A percentile compares a stretch with the other conserved stretches of the same genome.
phyloP scores from a whole-genome alignment of 345 rosid genomes.

The Lumnitzera racemosa region DNA sequence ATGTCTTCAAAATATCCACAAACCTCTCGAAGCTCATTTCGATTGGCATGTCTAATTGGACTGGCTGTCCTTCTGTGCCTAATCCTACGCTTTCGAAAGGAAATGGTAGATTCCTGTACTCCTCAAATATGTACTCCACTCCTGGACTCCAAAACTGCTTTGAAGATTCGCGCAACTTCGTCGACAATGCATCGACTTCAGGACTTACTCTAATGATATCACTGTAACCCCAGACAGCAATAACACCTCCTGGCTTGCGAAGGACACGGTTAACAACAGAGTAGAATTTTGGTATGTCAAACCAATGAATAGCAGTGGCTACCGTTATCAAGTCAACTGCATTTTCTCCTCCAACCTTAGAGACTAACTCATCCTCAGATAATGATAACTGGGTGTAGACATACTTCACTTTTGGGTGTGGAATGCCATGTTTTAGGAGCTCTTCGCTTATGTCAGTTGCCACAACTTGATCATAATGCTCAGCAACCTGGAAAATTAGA shows the following conservation, averaged over 20 bases:
- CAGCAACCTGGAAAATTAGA: slow-evolving; percentile 38
- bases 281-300: slow-evolving; percentile 58
- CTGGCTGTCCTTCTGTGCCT: slow-evolving; percentile 52
- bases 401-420: slow-evolving; percentile 39
- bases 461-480: slow-evolving; percentile 48
- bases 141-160: slow-evolving; percentile 33
- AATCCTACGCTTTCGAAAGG: slow-evolving; percentile 49
- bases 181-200: slow-evolving; percentile 32
- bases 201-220: slow-evolving; percentile 32
- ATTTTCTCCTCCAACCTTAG: slow-evolving; percentile 41
- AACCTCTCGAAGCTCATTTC: slow-evolving; percentile 36
- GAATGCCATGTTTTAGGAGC: slow-evolving; percentile 35
- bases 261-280: slow-evolving; percentile 38
- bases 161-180: slow-evolving; percentile 28
- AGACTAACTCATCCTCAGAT: slow-evolving; percentile 37
- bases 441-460: slow-evolving; percentile 55
- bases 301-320: slow-evolving; percentile 62
- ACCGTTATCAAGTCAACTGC: slow-evolving; percentile 50
- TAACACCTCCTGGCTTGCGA: slow-evolving; percentile 51
- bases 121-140: slow-evolving; percentile 24
- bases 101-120: slow-evolving; percentile 48
- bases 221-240: slow-evolving; percentile 58
- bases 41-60: slow-evolving; percentile 36
- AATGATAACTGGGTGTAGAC: slow-evolving; percentile 43
- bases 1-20: slow-evolving; percentile 26